These are phyloP conservation scores for Podosphaera aphanis DNA, from an alignment of 2,329 filamentous ascomycete species.

Conservation along the genomic window DNA sequence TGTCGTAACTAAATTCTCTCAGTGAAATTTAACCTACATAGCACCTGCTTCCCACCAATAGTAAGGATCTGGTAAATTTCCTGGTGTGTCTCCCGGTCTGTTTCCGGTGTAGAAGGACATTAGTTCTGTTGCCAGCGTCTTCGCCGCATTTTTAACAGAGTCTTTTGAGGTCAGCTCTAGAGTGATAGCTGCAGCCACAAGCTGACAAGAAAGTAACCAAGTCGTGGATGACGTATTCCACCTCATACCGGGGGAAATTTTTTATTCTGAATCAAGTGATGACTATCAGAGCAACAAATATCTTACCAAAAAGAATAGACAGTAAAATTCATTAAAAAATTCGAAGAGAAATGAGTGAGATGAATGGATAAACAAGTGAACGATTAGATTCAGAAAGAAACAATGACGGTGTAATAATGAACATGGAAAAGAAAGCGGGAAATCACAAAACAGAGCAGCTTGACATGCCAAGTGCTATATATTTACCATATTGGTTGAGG, in stretches of 20 bases:
- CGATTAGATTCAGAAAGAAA: not conserved
- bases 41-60: slow-evolving; percentile 38
- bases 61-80: slow-evolving; percentile 22
- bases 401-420: not conserved
- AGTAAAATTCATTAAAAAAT: not conserved
- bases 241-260: not conserved
- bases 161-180: slow-evolving; percentile 1
- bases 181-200: not conserved
- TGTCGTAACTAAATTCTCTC: slow-evolving; percentile 39
- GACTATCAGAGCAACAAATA: not conserved
- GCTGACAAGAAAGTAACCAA: not conserved
- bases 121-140: slow-evolving; percentile 1
- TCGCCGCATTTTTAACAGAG: slow-evolving; percentile 2
- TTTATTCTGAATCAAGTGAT: not conserved
- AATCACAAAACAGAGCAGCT: not conserved
- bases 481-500: not conserved
- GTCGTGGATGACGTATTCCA: not conserved
- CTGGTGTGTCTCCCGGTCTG: slow-evolving; percentile 23
- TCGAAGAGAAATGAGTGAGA: not conserved
- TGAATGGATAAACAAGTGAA: not conserved
- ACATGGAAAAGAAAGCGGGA: not conserved
- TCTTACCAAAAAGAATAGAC: not conserved
- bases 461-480: not conserved
- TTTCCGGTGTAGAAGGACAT: slow-evolving; percentile 2
- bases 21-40: slow-evolving; percentile 27